These are phyloP conservation scores for Vitis rupestris DNA, from an alignment of 164 flowering plant species.

Conservation along the genomic window DNA sequence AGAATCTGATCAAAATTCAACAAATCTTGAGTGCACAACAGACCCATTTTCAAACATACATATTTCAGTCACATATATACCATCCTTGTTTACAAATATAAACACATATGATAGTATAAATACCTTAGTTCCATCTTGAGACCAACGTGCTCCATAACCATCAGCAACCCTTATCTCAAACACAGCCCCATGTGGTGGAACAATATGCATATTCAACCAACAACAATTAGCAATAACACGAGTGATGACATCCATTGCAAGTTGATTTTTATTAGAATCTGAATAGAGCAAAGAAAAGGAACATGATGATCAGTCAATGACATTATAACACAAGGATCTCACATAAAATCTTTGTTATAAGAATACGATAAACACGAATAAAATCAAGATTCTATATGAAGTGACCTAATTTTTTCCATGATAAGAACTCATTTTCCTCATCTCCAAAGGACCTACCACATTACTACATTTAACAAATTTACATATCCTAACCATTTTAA, in stretches of 20 bases:
- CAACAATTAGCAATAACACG: slow-evolving; percentile 47
- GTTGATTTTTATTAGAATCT: slow-evolving; percentile 63
- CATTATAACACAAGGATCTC: background rate
- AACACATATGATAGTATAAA: background rate
- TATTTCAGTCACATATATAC: no score
- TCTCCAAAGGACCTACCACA: no score
- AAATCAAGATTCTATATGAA: no score
- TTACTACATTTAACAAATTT: no score
- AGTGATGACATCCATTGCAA: slow-evolving; percentile 46
- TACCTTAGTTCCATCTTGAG: slow-evolving; percentile 73
- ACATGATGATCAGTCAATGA: background rate
- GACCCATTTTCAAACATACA: no score
- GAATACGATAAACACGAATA: no score
- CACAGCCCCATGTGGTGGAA: slow-evolving; percentile 64
- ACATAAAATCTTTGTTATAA: background rate
- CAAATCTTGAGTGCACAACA: no score
- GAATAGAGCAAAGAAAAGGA: slow-evolving; percentile 14
- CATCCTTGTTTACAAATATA: background rate
- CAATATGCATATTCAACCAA: slow-evolving; percentile 72
- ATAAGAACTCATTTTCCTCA: no score
- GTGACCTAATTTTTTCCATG: no score
- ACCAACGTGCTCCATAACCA: slow-evolving; percentile 93
- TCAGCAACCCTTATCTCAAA: slow-evolving; percentile 69
- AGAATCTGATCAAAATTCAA: no score
- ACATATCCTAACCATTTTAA: no score